These are phyloP conservation scores for Penicillium crystallinum DNA, from an alignment of 495 filamentous ascomycete species.

Conservation along the genomic window DNA sequence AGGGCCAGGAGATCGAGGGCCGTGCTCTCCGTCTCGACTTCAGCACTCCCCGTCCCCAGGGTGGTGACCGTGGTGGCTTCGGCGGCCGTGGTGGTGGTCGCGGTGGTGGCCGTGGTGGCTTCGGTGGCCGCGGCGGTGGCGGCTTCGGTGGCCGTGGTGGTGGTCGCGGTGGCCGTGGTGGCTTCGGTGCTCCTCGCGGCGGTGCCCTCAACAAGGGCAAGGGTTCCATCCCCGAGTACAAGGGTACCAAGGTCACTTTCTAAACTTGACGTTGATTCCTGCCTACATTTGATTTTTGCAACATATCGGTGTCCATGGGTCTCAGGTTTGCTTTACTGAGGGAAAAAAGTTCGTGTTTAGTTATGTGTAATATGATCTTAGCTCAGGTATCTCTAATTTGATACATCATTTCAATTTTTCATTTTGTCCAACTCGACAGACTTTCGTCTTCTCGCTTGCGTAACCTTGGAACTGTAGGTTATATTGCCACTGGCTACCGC, in stretches of 20 bases:
- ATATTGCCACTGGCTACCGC: constrained; percentile 1
- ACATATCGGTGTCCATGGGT: constrained; percentile 19
- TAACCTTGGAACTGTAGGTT: not conserved
- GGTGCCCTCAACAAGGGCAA: constrained; percentile 53
- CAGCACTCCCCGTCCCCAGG: constrained; percentile 65
- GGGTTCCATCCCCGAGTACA: constrained; percentile 77
- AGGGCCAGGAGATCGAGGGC: constrained; percentile 70
- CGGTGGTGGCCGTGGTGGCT: constrained; percentile 49
- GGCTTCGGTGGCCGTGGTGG: constrained; percentile 50
- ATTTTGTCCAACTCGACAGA: not conserved
- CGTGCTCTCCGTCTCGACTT: constrained; percentile 86
- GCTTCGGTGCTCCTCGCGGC: constrained; percentile 44
- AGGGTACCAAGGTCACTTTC: constrained; percentile 90
- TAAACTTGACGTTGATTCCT: constrained; percentile 36
- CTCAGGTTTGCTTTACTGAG: constrained; percentile 6
- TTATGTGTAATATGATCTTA: constrained; percentile 17
- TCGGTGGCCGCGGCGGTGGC: constrained; percentile 46
- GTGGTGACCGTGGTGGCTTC: constrained; percentile 44
- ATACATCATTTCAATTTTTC: constrained; percentile 12
- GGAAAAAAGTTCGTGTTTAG: constrained; percentile 20
- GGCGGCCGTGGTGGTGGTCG: constrained; percentile 50
- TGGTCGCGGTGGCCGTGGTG: constrained; percentile 51
- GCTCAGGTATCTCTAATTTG: constrained; percentile 14
- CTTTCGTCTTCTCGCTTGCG: not conserved
- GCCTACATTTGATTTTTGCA: constrained; percentile 12